These are phyloP conservation scores for Begonia peltatifolia DNA, from an alignment of 306 rosid species.

Conservation along the genomic window DNA sequence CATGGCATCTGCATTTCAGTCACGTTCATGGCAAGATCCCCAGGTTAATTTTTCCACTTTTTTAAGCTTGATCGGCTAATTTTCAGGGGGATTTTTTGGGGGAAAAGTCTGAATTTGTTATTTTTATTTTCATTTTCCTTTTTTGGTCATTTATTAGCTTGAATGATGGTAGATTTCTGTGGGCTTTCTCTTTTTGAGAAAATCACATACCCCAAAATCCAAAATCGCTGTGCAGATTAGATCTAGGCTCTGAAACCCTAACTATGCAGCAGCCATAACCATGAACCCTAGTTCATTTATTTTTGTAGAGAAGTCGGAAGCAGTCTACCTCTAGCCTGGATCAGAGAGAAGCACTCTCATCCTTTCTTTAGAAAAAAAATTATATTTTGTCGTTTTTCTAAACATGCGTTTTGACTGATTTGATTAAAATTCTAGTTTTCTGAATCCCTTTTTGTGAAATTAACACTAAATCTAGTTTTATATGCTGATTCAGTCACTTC, in stretches of 20 bases:
- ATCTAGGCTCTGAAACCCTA: slow-evolving; percentile 35
- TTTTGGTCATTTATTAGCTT: neutral
- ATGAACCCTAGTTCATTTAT: slow-evolving; percentile 12
- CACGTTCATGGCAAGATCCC: slow-evolving; percentile 76
- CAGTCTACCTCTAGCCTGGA: no score
- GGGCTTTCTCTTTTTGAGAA: slow-evolving; percentile 12
- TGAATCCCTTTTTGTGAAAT: no score
- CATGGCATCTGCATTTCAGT: slow-evolving; percentile 96
- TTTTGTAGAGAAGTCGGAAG: slow-evolving; percentile 3
- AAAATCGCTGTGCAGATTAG: slow-evolving; percentile 7
- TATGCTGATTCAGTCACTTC: no score
- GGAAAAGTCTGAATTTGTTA: slow-evolving; percentile 11
- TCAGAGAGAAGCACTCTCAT: no score
- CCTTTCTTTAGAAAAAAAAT: no score
- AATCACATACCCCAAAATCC: slow-evolving; percentile 26
- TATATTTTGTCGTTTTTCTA: no score
- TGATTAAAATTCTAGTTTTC: no score
- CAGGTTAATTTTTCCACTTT: slow-evolving; percentile 29
- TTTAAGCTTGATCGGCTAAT: slow-evolving; percentile 10
- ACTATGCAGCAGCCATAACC: slow-evolving; percentile 59
- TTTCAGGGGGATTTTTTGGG: slow-evolving; percentile 19
- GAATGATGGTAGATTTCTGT: slow-evolving; percentile 10
- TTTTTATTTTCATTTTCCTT: no score
- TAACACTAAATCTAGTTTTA: no score
- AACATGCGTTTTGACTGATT: no score